A percentile compares a stretch with the other conserved stretches of the same genome.
Evolutionary conservation across 192 early-diverging fungal species (phyloP).

Genomic region (Coemansia sp.): DNA sequence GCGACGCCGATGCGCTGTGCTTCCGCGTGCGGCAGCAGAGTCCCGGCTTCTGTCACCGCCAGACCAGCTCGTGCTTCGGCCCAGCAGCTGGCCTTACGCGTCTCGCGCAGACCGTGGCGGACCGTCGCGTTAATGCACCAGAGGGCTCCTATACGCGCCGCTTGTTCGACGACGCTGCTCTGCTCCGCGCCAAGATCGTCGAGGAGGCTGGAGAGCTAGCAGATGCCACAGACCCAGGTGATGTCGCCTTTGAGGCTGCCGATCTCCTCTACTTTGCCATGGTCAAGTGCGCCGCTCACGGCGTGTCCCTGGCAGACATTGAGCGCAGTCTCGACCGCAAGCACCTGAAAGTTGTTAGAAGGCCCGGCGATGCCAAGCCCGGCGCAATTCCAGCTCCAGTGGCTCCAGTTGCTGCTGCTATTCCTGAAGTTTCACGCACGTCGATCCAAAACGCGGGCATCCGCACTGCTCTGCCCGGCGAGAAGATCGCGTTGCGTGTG

Average conservation of each 20-base stretch:
- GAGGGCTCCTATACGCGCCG: slow-evolving; percentile 90
- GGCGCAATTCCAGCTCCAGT: neutral
- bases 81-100: slow-evolving; percentile 71
- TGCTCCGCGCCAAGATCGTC: slow-evolving; percentile 91
- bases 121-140: slow-evolving; percentile 74
- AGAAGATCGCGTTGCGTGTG: slow-evolving; percentile 74
- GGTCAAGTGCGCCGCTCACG: slow-evolving; percentile 79
- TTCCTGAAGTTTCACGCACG: slow-evolving; percentile 21
- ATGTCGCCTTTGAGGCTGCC: slow-evolving; percentile 95
- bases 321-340: slow-evolving; percentile 84
- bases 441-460: slow-evolving; percentile 44
- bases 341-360: slow-evolving; percentile 81
- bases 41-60: slow-evolving; percentile 93
- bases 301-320: slow-evolving; percentile 82
- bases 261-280: slow-evolving; percentile 97
- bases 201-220: slow-evolving; percentile 96
- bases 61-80: slow-evolving; percentile 93
- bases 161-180: slow-evolving; percentile 78
- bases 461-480: slow-evolving; percentile 43
- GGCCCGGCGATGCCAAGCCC: slow-evolving; percentile 95
- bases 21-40: slow-evolving; percentile 87
- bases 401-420: slow-evolving; percentile 11
- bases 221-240: slow-evolving; percentile 69
- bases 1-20: slow-evolving; percentile 86
- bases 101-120: slow-evolving; percentile 69